Percentiles rank a stretch among this genome's conserved stretches.
Evolutionary conservation across 129 eudicot genomes (phyloP).

Genomic region (Centella asiatica): DNA sequence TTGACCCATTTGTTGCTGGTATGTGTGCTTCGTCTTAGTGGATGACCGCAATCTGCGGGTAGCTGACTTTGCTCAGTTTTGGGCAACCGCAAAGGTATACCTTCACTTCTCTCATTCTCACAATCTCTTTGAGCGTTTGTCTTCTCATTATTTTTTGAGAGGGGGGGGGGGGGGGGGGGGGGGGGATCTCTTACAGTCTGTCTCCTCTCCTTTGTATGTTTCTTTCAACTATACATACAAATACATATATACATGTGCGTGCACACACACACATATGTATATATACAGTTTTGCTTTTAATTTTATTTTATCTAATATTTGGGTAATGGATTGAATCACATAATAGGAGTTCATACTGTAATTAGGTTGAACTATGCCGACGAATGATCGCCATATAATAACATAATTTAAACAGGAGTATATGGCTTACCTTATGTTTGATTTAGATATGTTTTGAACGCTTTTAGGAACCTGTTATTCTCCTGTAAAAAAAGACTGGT

Average conservation of each 20-base stretch:
- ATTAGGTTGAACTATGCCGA: background rate
- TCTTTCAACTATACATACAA: too few species aligned
- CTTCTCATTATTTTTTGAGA: slow-evolving; percentile 8
- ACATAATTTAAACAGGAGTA: background rate
- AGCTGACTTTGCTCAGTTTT: slow-evolving; percentile 99
- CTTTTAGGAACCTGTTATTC: too few species aligned
- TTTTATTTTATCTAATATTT: too few species aligned
- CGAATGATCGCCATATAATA: slow-evolving; percentile 1
- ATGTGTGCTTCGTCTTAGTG: slow-evolving; percentile 94
- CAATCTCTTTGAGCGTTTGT: slow-evolving; percentile 32
- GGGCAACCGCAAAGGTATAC: slow-evolving; percentile 99
- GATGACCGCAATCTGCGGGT: slow-evolving; percentile 99
- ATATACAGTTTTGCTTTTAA: too few species aligned
- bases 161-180: too few species aligned
- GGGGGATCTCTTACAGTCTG: too few species aligned
- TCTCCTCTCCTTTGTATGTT: too few species aligned
- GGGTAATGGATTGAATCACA: background rate
- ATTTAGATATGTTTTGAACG: too few species aligned
- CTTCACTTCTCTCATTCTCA: slow-evolving; percentile 47
- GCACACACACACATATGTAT: too few species aligned
- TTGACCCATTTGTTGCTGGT: slow-evolving; percentile 97
- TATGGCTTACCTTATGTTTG: too few species aligned
- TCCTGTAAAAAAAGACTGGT: too few species aligned
- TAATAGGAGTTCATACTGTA: background rate
- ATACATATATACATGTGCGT: too few species aligned